Percentiles rank a stretch among this genome's conserved stretches.
These are phyloP conservation scores for Erodium moschatum DNA, from an alignment of 441 rosid genomes.

Conservation along the genomic window DNA sequence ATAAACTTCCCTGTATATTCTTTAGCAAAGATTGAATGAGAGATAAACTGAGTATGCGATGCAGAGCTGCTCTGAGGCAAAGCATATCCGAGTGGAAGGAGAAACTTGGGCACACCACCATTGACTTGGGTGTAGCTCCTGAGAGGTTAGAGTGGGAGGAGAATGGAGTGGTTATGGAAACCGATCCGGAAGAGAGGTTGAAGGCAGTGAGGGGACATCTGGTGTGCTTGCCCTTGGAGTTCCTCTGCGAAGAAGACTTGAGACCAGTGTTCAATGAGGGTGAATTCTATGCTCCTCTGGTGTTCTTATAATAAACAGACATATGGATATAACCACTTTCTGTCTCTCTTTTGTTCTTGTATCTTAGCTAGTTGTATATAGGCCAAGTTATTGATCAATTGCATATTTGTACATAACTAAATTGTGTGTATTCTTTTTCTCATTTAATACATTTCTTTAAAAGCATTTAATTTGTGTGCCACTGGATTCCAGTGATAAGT, in stretches of 20 bases:
- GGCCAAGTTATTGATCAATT: neutral
- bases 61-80: slow-evolving; percentile 76
- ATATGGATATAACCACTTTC: neutral
- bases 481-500: too few relatives aligned
- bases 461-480: too few relatives aligned
- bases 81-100: slow-evolving; percentile 63
- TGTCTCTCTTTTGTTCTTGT: neutral
- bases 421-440: neutral
- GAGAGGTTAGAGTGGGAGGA: slow-evolving; percentile 36
- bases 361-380: neutral
- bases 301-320: slow-evolving; percentile 47
- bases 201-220: slow-evolving; percentile 69
- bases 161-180: slow-evolving; percentile 22
- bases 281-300: slow-evolving; percentile 92
- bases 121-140: slow-evolving; percentile 86
- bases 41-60: neutral
- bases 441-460: too few relatives aligned
- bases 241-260: slow-evolving; percentile 86
- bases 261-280: slow-evolving; percentile 95
- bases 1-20: neutral
- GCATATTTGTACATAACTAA: neutral
- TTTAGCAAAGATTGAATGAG: neutral
- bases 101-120: slow-evolving; percentile 78
- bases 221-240: slow-evolving; percentile 88
- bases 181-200: slow-evolving; percentile 43